Conservation (phyloP, 2,329 filamentous ascomycete genomes). For the Stachybotrys chlorohalonatus region DNA sequence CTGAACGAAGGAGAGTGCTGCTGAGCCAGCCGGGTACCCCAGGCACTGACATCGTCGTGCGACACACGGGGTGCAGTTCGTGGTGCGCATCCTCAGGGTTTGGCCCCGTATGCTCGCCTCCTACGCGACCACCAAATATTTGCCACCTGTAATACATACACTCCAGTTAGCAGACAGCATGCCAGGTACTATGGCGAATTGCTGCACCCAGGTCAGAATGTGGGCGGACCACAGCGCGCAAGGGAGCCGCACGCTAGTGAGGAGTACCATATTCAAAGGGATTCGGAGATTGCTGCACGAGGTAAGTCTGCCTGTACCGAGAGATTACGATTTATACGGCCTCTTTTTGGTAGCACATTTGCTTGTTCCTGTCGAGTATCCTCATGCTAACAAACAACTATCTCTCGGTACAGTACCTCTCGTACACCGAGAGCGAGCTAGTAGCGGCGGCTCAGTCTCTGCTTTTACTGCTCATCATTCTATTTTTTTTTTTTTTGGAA, state of each 20-base stretch:
- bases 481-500: constrained; percentile 4
- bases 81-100: constrained; percentile 5
- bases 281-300: constrained; percentile 3
- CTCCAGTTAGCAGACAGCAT: constrained; percentile 2
- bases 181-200: constrained; percentile 4
- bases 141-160: constrained; percentile 9
- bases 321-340: neutral
- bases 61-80: constrained; percentile 7
- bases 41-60: neutral
- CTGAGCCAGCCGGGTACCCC: neutral
- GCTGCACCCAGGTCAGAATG: constrained; percentile 5
- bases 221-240: constrained; percentile 1
- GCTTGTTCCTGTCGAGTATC: no score
- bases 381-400: neutral
- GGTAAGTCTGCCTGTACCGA: neutral
- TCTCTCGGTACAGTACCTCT: constrained; percentile 1
- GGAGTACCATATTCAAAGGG: constrained; percentile 2
- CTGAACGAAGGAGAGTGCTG: neutral
- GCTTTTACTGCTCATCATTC: constrained; percentile 3
- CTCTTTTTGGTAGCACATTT: no score
- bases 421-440: constrained; percentile 1
- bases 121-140: constrained; percentile 1
- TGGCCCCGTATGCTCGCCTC: constrained; percentile 7
- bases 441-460: constrained; percentile 5
- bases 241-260: constrained; percentile 1